phyloP scores from a whole-genome alignment of 805 yeast genomes.

The Lipomyces sp. region DNA sequence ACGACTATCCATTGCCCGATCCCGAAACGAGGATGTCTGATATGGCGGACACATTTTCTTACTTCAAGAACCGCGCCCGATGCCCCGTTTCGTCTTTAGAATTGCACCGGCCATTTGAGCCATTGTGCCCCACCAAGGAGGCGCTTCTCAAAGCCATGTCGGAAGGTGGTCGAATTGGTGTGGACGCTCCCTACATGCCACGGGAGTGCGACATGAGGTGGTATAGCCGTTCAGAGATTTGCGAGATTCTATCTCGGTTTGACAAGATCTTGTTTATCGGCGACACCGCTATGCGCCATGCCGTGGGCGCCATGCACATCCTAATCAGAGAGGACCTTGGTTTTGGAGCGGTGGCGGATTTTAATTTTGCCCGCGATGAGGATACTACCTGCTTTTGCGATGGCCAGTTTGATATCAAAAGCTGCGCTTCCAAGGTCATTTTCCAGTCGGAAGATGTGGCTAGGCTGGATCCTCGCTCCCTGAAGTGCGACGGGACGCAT shows the following conservation, averaged over 20 bases:
- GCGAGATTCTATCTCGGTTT: slow-evolving; percentile 20
- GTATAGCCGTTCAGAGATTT: slow-evolving; percentile 23
- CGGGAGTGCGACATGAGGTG: slow-evolving; percentile 29
- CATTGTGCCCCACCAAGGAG: slow-evolving; percentile 16
- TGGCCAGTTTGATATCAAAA: slow-evolving; percentile 27
- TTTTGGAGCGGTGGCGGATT: slow-evolving; percentile 27
- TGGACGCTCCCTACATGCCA: slow-evolving; percentile 30
- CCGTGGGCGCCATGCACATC: slow-evolving; percentile 26
- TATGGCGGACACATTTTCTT: slow-evolving; percentile 24
- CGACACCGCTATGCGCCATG: slow-evolving; percentile 28
- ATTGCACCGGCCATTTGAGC: slow-evolving; percentile 28
- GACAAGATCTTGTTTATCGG: slow-evolving; percentile 25
- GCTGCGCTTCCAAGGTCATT: slow-evolving; percentile 27
- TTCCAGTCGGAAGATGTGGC: slow-evolving; percentile 28
- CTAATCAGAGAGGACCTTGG: slow-evolving; percentile 27
- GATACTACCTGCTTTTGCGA: slow-evolving; percentile 24
- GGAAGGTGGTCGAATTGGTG: slow-evolving; percentile 26
- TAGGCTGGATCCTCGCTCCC: slow-evolving; percentile 18
- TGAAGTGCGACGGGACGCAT: slow-evolving; percentile 20
- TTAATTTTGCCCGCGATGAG: slow-evolving; percentile 28
- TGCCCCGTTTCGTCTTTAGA: slow-evolving; percentile 24
- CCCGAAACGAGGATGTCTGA: slow-evolving; percentile 10
- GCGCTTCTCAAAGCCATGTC: slow-evolving; percentile 23
- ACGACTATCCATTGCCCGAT: slow-evolving; percentile 20
- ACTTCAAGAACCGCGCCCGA: slow-evolving; percentile 11